Base-by-base conservation (phyloP, 1,284 basidiomycete genomes). In the Apiotrichum veenhuisii region DNA sequence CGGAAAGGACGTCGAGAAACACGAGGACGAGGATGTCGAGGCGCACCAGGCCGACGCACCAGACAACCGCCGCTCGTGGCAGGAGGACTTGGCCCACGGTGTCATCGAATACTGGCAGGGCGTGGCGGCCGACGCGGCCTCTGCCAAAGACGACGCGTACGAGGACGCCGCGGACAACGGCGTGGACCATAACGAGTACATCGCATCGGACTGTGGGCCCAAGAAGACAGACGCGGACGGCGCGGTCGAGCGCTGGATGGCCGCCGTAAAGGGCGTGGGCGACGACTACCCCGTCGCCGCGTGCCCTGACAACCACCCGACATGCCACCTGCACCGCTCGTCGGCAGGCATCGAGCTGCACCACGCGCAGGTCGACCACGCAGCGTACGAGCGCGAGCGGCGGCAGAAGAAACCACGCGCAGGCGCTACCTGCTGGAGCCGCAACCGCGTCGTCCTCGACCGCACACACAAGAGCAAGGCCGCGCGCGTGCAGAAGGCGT, bases 271-370 rank as follows among this genome's bases (percentile, higher is more conserved):
- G 7, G 30, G 30, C 7, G n/a, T 38, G 8, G 37, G 10, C 15
- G 10, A 20, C 40, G 40, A 41, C 40, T 41, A 41, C 40, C 40
- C 40, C 20, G n/a, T 41, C 40, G 40, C 20, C 5, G 5, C 10
- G 2, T 41, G 40, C 20, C 40, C 40, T 10, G 40, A 41, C n/a
- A 7, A 20, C 5, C 40, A 22, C n/a, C n/a, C 18, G 9, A 41
- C n/a, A 20, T 41, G 40, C 40, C 40, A 41, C 40, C 40, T 48
- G n/a, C 46, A 48, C 46, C 27, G 46, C 33, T 30, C 30, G 23
- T 20, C 25, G 2, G 23, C 23, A 14, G 23, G 23, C 14, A 22
- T 44, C 42, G 42, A 44, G 25, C 42, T 44, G 14, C 23, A 25
- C 26, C 44, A 33, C 27, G 20, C n/a, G 20, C 18, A 4, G 40